These are phyloP conservation scores for Sporothrix sp. DNA, from an alignment of 2,329 filamentous ascomycete genomes.

Conservation along the genomic window DNA sequence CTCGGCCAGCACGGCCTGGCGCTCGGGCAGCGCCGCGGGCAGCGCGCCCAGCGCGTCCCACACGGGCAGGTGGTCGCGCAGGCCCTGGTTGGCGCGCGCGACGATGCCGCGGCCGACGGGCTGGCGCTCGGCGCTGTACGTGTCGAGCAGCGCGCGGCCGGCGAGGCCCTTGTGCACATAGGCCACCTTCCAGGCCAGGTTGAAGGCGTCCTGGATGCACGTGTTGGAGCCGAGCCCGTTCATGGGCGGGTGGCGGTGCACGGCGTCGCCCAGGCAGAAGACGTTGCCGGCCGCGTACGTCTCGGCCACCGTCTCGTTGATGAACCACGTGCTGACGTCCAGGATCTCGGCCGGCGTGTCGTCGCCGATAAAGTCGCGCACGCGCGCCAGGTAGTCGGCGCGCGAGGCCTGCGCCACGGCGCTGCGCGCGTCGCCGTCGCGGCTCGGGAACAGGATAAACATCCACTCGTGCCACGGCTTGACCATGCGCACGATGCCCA, in stretches of 20 bases:
- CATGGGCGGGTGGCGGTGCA: conserved; percentile 47
- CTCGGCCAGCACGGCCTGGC: conserved; percentile 31
- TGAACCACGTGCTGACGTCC: conserved; percentile 46
- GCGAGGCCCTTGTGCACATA: conserved; percentile 33
- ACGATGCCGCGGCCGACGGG: conserved; percentile 40
- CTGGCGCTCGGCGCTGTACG: conserved; percentile 37
- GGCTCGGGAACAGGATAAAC: conserved; percentile 41
- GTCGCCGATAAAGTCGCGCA: conserved; percentile 46
- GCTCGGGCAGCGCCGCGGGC: conserved; percentile 28
- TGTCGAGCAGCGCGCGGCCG: conserved; percentile 29
- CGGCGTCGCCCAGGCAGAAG: conserved; percentile 48
- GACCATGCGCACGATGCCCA: conserved; percentile 46
- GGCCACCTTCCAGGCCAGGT: conserved; percentile 46
- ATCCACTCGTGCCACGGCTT: conserved; percentile 56
- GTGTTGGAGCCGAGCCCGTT: conserved; percentile 50
- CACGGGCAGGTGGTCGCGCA: conserved; percentile 40
- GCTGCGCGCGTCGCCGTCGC: conserved; percentile 33
- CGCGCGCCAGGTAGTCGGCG: conserved; percentile 20
- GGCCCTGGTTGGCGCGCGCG: conserved; percentile 46
- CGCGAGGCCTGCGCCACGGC: neutral
- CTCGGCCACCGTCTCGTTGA: conserved; percentile 53
- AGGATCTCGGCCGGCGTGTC: conserved; percentile 42
- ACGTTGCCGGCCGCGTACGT: conserved; percentile 32
- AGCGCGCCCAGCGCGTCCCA: conserved; percentile 38
- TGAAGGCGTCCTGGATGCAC: conserved; percentile 47